A percentile compares a stretch with the other conserved stretches of the same genome.
Conservation (phyloP, 1,139 yeast genomes). For the Blastobotrys serpentis region DNA sequence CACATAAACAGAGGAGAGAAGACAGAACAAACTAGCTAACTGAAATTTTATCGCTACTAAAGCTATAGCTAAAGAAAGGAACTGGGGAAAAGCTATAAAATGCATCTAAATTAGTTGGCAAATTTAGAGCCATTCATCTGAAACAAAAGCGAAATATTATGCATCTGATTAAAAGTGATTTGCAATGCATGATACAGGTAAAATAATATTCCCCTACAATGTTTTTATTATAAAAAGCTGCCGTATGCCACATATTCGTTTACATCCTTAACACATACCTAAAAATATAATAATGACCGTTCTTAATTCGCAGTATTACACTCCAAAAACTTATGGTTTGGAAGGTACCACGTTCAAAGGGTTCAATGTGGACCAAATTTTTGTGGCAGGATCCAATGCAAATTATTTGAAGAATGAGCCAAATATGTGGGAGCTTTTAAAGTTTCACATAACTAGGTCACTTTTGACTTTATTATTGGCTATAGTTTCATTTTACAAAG, state of each 20-base stretch:
- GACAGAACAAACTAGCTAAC: no score
- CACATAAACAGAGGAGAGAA: no score
- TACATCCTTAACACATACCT: not conserved
- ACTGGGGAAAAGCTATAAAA: no score
- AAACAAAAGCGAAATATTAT: no score
- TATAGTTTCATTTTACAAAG: constrained; percentile 18
- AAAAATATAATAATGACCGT: not conserved
- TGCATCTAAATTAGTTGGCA: no score
- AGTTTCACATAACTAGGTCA: constrained; percentile 27
- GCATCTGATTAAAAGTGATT: no score
- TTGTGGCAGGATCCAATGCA: constrained; percentile 32
- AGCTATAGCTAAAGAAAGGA: no score
- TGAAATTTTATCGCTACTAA: no score
- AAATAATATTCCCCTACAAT: no score
- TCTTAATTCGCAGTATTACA: constrained; percentile 6
- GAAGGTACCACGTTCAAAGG: constrained; percentile 28
- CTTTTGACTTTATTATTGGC: constrained; percentile 20
- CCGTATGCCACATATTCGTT: not conserved
- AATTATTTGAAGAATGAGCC: constrained; percentile 16
- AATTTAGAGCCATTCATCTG: no score
- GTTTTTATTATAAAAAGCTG: no score
- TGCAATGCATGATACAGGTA: no score
- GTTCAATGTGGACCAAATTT: constrained; percentile 28
- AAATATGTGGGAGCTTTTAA: constrained; percentile 26
- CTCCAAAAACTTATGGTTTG: constrained; percentile 31